Conservation (phyloP, 2,329 filamentous ascomycete genomes). For the Colletotrichum caudatum region DNA sequence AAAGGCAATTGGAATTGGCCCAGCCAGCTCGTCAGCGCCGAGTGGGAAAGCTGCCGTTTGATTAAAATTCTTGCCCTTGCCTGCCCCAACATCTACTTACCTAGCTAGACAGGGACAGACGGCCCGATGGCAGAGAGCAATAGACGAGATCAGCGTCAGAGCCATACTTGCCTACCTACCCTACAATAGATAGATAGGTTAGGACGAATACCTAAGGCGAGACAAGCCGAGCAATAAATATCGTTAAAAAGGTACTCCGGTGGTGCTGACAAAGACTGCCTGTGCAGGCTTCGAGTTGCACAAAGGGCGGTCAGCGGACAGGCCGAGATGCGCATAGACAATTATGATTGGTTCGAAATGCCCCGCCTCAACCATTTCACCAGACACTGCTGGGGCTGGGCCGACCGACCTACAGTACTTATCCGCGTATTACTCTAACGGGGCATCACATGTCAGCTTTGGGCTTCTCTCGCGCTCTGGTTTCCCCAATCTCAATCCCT, state of each 20-base stretch:
- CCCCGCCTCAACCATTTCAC: slow-evolving; percentile 1
- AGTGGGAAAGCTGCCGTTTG: background rate
- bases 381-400: background rate
- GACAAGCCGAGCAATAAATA: slow-evolving; percentile 26
- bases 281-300: background rate
- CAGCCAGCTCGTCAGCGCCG: background rate
- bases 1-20: background rate
- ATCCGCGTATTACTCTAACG: slow-evolving; percentile 33
- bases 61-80: background rate
- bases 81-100: slow-evolving; percentile 16
- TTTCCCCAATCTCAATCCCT: slow-evolving; percentile 13
- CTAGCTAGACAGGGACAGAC: background rate
- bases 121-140: background rate
- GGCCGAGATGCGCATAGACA: background rate
- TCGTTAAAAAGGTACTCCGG: slow-evolving; percentile 20
- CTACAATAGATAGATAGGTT: too few species aligned
- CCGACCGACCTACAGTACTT: background rate
- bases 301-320: slow-evolving; percentile 24
- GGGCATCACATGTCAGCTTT: slow-evolving; percentile 43
- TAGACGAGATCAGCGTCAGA: background rate
- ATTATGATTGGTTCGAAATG: slow-evolving; percentile 2
- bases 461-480: slow-evolving; percentile 1
- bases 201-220: background rate
- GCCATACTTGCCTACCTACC: background rate
- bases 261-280: background rate